Evolutionary conservation across 306 rosid species (phyloP), one percentile per base, ranked within the genome.

Genomic region (Fragaria iinumae): DNA sequence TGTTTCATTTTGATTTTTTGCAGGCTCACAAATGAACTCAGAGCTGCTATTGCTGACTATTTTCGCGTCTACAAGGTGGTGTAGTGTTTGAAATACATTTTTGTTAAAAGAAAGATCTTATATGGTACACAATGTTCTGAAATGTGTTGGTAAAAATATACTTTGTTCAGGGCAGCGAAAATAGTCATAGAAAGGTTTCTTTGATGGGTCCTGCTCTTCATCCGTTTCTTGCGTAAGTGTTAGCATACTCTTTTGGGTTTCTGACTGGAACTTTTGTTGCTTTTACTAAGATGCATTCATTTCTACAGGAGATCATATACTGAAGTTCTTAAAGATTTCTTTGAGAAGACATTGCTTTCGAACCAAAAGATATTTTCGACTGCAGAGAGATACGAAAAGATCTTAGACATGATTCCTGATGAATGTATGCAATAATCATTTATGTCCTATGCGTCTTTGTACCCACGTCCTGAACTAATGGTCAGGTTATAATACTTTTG

Each of bases 31-130:
- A 88, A 94, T 87, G 98, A 90, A 84, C 91, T 92, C 84, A 86
- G 96, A 80, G 87, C 96, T 41, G 87, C 96, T 55, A 67, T 92
- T 83, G 97, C 95, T 69, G 97, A 89, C 23, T 92, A 92, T 76
- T 94, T 90, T 83, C 92, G 87, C 79, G 93, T 94, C 76, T 90
- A 92, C 81, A 93, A 87, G 97, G 98, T 68, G 97, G 97, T 68
- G 34, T 49, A 65, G 49, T 70, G 57, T 68, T 64, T 16, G 39
- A 44, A 36, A 32, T 67, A 20, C 38, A 38, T 38, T 55, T 74
- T 59, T 64, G 36, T 25, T 72, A 73, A 63, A 21, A 43, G 45
- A 71, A 20, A 48, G 0, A 71, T 71, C 6, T 8, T 73, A 66
- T 18, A n/a, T 5, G 3, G 25, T 48, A 29, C 70, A 21, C 66